A percentile compares a stretch with the other conserved stretches of the same genome.
Evolutionary conservation across 1,284 basidiomycete species (phyloP).

Genomic region (Athelia sp.): DNA sequence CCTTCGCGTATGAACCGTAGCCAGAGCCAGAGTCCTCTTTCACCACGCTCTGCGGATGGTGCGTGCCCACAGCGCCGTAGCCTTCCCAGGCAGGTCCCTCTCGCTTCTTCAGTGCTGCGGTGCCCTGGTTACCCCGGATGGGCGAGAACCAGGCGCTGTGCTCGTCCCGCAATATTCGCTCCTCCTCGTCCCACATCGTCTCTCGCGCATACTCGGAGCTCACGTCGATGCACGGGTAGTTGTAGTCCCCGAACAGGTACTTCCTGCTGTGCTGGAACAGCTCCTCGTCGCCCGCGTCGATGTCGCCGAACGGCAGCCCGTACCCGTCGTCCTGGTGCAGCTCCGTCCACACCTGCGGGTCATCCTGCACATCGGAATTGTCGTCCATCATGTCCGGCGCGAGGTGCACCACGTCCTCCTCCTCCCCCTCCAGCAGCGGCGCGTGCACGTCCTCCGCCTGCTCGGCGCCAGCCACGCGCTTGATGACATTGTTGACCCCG

Average conservation of each 20-base stretch:
- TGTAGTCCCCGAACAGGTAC: conserved; percentile 88
- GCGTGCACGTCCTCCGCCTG: conserved; percentile 66
- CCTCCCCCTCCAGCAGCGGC: conserved; percentile 70
- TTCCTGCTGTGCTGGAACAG: conserved; percentile 67
- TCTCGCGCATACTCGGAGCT: conserved; percentile 66
- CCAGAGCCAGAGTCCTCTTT: not conserved
- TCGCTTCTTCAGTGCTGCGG: conserved; percentile 30
- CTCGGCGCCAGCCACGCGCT: conserved; percentile 38
- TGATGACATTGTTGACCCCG: conserved; percentile 36
- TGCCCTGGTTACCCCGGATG: conserved; percentile 41
- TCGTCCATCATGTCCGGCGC: conserved; percentile 48
- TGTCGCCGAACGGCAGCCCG: conserved; percentile 59
- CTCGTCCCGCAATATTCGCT: conserved; percentile 63
- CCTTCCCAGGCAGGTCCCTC: conserved; percentile 39
- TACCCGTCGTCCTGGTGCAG: conserved; percentile 34
- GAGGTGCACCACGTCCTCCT: conserved; percentile 60
- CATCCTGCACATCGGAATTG: conserved; percentile 20
- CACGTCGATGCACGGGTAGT: conserved; percentile 86
- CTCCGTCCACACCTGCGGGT: conserved; percentile 20
- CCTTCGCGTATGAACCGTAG: conserved; percentile 4
- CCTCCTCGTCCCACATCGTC: conserved; percentile 69
- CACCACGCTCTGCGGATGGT: not conserved
- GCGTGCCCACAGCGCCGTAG: conserved; percentile 50
- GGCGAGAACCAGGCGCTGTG: conserved; percentile 67
- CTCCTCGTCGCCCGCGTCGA: conserved; percentile 61